Percentiles rank a stretch among this genome's conserved stretches.
Conservation (phyloP, 768 basidiomycete species). For the Tephrocybe sp. region DNA sequence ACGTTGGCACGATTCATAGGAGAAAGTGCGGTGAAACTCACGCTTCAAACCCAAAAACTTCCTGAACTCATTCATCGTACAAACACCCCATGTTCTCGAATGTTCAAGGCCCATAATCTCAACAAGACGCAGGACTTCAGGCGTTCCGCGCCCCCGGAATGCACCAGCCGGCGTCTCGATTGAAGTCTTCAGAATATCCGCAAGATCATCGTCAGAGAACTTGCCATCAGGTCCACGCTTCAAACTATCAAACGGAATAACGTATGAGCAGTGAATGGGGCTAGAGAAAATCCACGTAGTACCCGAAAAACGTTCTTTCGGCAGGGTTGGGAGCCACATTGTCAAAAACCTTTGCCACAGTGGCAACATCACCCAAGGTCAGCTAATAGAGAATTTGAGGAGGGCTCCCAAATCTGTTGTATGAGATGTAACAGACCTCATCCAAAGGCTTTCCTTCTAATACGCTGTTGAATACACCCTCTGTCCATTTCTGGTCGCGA, state of each 20-base stretch:
- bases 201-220: conserved; percentile 54
- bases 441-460: conserved; percentile 37
- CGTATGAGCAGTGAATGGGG: too few species aligned
- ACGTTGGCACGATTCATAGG: neutral
- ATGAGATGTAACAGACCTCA: conserved; percentile 18
- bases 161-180: conserved; percentile 44
- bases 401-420: neutral
- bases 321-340: conserved; percentile 19
- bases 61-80: conserved; percentile 57
- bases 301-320: conserved; percentile 43
- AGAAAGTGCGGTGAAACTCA: conserved; percentile 7
- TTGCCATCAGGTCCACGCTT: conserved; percentile 43
- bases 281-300: too few species aligned
- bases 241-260: too few species aligned
- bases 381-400: conserved; percentile 8
- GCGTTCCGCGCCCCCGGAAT: conserved; percentile 48
- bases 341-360: conserved; percentile 17
- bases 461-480: conserved; percentile 38
- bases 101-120: conserved; percentile 59
- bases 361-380: conserved; percentile 21
- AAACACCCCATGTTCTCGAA: conserved; percentile 52
- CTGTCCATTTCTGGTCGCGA: conserved; percentile 50
- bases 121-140: conserved; percentile 43
- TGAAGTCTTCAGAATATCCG: conserved; percentile 42
- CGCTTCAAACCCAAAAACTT: conserved; percentile 47